Percentiles rank a stretch among this genome's conserved stretches.
These are phyloP conservation scores for Colletotrichum magnum DNA, from an alignment of 2,329 filamentous ascomycete genomes.

Conservation along the genomic window DNA sequence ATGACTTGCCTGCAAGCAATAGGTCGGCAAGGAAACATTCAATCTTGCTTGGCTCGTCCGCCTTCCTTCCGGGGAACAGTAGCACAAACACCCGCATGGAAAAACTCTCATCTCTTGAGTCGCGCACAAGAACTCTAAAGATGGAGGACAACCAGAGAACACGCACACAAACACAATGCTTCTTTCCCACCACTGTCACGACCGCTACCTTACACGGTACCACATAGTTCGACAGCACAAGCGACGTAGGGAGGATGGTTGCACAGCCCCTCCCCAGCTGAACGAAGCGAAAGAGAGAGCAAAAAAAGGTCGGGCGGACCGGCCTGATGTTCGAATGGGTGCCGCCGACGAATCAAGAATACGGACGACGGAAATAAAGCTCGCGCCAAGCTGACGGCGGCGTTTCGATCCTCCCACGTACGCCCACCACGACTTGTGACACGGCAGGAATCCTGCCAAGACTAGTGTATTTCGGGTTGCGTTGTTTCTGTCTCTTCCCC, in stretches of 20 bases:
- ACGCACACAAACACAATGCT: background rate
- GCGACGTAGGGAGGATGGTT: background rate
- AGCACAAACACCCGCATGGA: slow-evolving; percentile 5
- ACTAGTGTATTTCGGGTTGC: background rate
- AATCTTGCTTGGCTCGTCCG: no score
- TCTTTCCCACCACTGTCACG: background rate
- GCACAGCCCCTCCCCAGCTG: slow-evolving; percentile 12
- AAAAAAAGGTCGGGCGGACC: slow-evolving; percentile 13
- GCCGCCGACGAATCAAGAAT: slow-evolving; percentile 25
- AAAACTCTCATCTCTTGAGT: slow-evolving; percentile 27
- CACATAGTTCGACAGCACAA: background rate
- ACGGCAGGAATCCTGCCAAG: slow-evolving; percentile 31
- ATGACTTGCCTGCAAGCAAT: background rate
- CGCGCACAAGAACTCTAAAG: slow-evolving; percentile 16
- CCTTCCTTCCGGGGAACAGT: slow-evolving; percentile 10
- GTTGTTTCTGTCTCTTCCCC: slow-evolving; percentile 6
- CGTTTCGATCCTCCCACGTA: slow-evolving; percentile 31
- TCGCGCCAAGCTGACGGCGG: slow-evolving; percentile 32
- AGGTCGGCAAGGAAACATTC: no score
- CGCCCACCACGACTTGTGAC: slow-evolving; percentile 26
- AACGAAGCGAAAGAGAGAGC: background rate
- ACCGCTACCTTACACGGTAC: background rate
- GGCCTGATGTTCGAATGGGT: slow-evolving; percentile 14
- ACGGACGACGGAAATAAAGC: slow-evolving; percentile 26
- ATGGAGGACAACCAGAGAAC: background rate